Base-by-base conservation (phyloP, 192 early-diverging fungal species). In the Podila minutissima region DNA sequence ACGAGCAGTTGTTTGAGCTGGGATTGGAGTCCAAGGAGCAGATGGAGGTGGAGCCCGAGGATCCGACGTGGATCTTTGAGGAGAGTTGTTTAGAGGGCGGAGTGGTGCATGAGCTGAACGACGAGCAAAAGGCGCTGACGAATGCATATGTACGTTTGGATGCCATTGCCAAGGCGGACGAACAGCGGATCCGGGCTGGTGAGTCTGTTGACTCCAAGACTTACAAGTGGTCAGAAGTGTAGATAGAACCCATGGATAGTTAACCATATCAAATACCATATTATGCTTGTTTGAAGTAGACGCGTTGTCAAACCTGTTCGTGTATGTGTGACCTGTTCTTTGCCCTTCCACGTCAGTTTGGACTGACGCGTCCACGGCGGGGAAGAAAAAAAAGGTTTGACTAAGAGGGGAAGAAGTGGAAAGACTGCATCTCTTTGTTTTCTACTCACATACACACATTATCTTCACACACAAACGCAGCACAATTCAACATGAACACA, bases 401-500 rank as follows among this genome's bases (percentile, higher is more conserved):
- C 35, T 1, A 37, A 37, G 41, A 46, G 12, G 41, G 38, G 37
- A 8, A 8, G 37, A 8, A 13, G 38, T 0, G 33, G 13, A 15
- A 46, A 17, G 41, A 46, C 41, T 2, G 12, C 33, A 10, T 37
- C 9, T 17, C 6, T 61, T 61, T 61, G 31, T 20, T 32, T 61
- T 10, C 17, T 61, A 32, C 10, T 24, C 51, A 51, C 49, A 51
- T 20, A 10, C 53, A 22, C 51, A 55, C 53, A 55, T 55, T 55
- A 1, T 24, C 53, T 53, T 22, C 19, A 20, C 50, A 20, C 17
- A n/a, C 29, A 61, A 32, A 26, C 10, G 33, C 22, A 32, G 26
- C 20, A 61, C 20, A 29, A 26, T 57, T 24, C 62, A 26, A 60
- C 55, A 85, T 85, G 84, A 82, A 85, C 60, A 65, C 77, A 41